Percentiles rank a stretch among this genome's conserved stretches.
phyloP scores from a whole-genome alignment of 2,329 filamentous ascomycete genomes.

The Diaporthe nobilis region DNA sequence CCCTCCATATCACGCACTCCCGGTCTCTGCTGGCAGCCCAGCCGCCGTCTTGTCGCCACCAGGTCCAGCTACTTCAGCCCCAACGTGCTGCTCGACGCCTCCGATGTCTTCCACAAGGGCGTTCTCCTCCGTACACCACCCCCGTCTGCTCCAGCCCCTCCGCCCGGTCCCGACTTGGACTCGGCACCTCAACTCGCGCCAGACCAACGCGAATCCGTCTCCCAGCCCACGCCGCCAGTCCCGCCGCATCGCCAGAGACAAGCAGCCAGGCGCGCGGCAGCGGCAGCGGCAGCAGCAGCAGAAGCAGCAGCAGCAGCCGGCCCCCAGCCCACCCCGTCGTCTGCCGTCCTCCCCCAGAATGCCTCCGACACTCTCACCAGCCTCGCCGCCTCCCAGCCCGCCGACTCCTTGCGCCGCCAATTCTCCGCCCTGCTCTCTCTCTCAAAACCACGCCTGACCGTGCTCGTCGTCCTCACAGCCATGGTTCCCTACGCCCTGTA shows the following conservation, averaged over 20 bases:
- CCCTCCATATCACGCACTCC: constrained; percentile 20
- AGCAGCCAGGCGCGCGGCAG: constrained; percentile 43
- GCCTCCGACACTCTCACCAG: constrained; percentile 69
- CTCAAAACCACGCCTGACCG: constrained; percentile 93
- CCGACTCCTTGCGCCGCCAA: constrained; percentile 72
- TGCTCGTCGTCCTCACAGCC: constrained; percentile 90
- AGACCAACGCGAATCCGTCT: constrained; percentile 4
- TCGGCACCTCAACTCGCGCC: background rate
- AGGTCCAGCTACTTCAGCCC: constrained; percentile 53
- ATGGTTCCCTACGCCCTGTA: constrained; percentile 95
- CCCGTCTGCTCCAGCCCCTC: constrained; percentile 19
- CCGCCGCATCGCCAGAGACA: constrained; percentile 50
- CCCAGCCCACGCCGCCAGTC: constrained; percentile 35
- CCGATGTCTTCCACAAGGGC: constrained; percentile 45
- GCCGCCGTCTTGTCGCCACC: constrained; percentile 45
- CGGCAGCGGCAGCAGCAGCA: constrained; percentile 37
- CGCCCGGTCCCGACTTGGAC: background rate
- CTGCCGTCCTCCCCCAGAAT: constrained; percentile 49
- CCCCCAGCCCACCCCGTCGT: constrained; percentile 19
- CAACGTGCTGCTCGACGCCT: constrained; percentile 50
- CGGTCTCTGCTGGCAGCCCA: constrained; percentile 48
- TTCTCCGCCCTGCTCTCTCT: constrained; percentile 89
- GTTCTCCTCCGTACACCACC: constrained; percentile 31
- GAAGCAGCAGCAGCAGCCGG: constrained; percentile 27
- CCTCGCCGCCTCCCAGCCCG: constrained; percentile 64